These are phyloP conservation scores for Ogataea siamensis DNA, from an alignment of 805 yeast species.

Conservation along the genomic window DNA sequence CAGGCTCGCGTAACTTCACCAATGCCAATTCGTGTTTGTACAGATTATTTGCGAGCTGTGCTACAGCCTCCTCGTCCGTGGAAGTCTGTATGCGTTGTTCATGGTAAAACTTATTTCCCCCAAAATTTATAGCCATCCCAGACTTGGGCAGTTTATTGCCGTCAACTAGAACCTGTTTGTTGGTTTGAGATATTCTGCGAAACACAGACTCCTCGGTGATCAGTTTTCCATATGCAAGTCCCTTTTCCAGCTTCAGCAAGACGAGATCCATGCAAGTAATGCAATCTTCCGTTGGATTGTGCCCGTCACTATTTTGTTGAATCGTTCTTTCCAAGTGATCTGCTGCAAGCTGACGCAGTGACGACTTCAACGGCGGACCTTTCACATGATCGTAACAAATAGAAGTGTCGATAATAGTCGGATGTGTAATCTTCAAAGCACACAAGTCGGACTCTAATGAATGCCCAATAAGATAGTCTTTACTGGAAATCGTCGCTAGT, in stretches of 20 bases:
- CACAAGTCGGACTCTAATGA: slow-evolving; percentile 81
- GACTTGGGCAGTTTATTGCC: slow-evolving; percentile 28
- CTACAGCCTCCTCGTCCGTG: slow-evolving; percentile 60
- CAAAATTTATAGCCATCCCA: slow-evolving; percentile 8
- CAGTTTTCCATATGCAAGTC: slow-evolving; percentile 60
- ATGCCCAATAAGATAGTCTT: slow-evolving; percentile 82
- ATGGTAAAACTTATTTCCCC: slow-evolving; percentile 9
- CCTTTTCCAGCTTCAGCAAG: slow-evolving; percentile 65
- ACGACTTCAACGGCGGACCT: slow-evolving; percentile 80
- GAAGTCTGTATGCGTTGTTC: slow-evolving; percentile 39
- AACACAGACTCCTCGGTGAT: slow-evolving; percentile 43
- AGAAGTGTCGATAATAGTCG: slow-evolving; percentile 77
- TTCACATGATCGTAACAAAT: slow-evolving; percentile 72
- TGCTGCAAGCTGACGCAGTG: slow-evolving; percentile 67
- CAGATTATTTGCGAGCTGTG: slow-evolving; percentile 37
- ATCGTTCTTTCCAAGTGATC: slow-evolving; percentile 55
- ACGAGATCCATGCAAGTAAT: slow-evolving; percentile 74
- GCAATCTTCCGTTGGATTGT: slow-evolving; percentile 87
- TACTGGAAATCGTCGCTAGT: slow-evolving; percentile 42
- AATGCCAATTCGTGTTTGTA: slow-evolving; percentile 48
- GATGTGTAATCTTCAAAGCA: slow-evolving; percentile 70
- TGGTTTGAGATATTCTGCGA: slow-evolving; percentile 33
- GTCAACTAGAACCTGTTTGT: slow-evolving; percentile 22
- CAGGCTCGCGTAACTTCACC: slow-evolving; percentile 59
- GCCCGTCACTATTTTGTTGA: slow-evolving; percentile 69